Evolutionary conservation across 2,329 filamentous ascomycete species (phyloP), one percentile per base, ranked within the genome.

Genomic region (Cephalotrichum gorgonifer): DNA sequence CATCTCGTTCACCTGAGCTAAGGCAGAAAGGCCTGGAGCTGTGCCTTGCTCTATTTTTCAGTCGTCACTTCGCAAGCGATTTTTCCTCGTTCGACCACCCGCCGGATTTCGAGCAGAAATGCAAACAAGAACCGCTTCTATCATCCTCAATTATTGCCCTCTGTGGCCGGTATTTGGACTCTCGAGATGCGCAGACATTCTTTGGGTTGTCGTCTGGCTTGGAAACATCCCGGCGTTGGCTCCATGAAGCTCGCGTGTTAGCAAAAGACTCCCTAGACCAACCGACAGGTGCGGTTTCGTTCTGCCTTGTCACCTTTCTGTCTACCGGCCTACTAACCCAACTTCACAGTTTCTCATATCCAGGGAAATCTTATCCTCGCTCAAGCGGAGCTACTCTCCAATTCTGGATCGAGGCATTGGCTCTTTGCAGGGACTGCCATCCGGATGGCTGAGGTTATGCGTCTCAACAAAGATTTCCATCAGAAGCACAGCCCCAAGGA

Each of bases 381-480:
- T 11, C 33, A 52, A 38, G 51, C 56, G 4, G 56, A 57, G 47
- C 52, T 57, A 12, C 49, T 57, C 2, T 54, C 54, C 25, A 56
- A 53, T 26, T 52, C 56, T 3, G 56, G 54, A 6, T 57, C 54
- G 1, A 45, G 56, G 1, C 55, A 58, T 30, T 58, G 55, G 55
- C 50, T 58, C 8, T 57, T 53, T 17, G 47, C 46, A 1, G 56
- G 56, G 3, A 56, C 50, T 6, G 56, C 56, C 2, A 57, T 58
- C 22, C 51, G 56, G 22, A 58, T 58, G 57, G 57, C 57, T 4
- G 51, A 58, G 27, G 55, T 57, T 14, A 56, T 58, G 52, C 56
- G 55, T 8, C 51, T 58, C 11, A 58, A 58, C 44, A 54, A 57
- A 20, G 54, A 58, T 15, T 58, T 54, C 15, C 56, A 58, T 38